A percentile compares a stretch with the other conserved stretches of the same genome.
Evolutionary conservation across 106 monocot genomes (phyloP).

Genomic region (Acorus calamus): DNA sequence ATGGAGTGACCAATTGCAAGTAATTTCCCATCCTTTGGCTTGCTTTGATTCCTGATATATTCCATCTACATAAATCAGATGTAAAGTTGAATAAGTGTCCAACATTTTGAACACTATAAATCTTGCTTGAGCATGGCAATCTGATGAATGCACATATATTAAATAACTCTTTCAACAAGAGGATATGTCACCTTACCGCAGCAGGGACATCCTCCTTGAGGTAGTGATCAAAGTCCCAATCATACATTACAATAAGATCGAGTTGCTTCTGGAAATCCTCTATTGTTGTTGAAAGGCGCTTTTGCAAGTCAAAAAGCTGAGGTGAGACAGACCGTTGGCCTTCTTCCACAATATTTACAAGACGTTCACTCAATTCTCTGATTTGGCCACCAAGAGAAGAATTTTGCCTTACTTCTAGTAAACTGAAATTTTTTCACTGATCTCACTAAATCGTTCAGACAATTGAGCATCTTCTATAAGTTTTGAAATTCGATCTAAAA

Average conservation of each 20-base stretch:
- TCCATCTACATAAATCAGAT: conserved; percentile 55
- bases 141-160: no score
- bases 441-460: conserved; percentile 69
- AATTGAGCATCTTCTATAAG: conserved; percentile 72
- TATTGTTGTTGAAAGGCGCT: conserved; percentile 57
- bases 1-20: conserved; percentile 95
- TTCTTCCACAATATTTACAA: conserved; percentile 72
- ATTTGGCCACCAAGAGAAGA: conserved; percentile 68
- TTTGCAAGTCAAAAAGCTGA: conserved; percentile 77
- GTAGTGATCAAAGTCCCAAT: conserved; percentile 98
- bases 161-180: conserved; percentile 3
- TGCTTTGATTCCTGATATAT: conserved; percentile 61
- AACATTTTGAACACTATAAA: neutral
- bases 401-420: conserved; percentile 68
- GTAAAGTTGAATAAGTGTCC: neutral
- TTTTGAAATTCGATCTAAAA: conserved; percentile 79
- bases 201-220: conserved; percentile 94
- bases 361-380: conserved; percentile 61
- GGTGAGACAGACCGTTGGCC: conserved; percentile 83
- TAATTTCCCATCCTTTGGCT: conserved; percentile 62
- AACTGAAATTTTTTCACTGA: conserved; percentile 53
- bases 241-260: conserved; percentile 69
- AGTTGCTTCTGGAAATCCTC: conserved; percentile 92
- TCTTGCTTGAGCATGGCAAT: no score
- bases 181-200: conserved; percentile 61